Evolutionary conservation across 2,329 filamentous ascomycete species (phyloP), one percentile per base, ranked within the genome.

Genomic region (Hypoxylon sp.): DNA sequence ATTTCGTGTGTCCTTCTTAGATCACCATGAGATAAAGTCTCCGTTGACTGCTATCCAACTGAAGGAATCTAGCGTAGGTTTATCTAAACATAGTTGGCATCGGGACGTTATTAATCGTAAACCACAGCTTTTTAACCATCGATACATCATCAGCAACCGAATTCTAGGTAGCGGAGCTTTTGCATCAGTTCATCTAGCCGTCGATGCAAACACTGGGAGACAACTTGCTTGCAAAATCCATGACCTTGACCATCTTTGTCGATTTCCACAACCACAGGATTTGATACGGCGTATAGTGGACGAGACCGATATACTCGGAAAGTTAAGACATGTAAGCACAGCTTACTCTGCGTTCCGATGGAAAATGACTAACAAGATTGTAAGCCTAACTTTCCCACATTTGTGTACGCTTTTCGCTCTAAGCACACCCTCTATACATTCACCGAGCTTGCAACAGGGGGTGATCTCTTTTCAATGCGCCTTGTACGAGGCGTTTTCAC

Each of bases 151-250:
- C 29, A 85, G 81, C 0, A 75, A 82, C 44, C 83, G 84, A 9
- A 75, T 83, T 2, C 80, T 91, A 24, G 89, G 89, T 3, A 74
- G 78, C 35, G 89, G 89, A 5, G 82, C 81, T 1, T 83, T 83
- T 73, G 87, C 86, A 8, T 79, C 79, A 46, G 86, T 91, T 2
- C 83, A 86, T 61, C 80, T 90, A 9, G 87, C 85, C 4, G 75
- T 84, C 2, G 83, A 92, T 14, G 76, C 80, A 24, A 77, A 77
- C 5, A 87, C 85, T 0, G 82, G 83, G 39, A 84, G 83, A 61
- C 91, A 93, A 73, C 70, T 92, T 19, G 90, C 90, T 10, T 94
- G 91, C 81, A 93, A 94, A 73, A 78, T 92, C 8, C 81, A 92
- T 56, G 81, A 87, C 58, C 73, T 91, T 1, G 80, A 81, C 33